Evolutionary conservation across 2,329 filamentous ascomycete species (phyloP), one percentile per base, ranked within the genome.

Genomic region (Pseudogymnoascus pannorum): DNA sequence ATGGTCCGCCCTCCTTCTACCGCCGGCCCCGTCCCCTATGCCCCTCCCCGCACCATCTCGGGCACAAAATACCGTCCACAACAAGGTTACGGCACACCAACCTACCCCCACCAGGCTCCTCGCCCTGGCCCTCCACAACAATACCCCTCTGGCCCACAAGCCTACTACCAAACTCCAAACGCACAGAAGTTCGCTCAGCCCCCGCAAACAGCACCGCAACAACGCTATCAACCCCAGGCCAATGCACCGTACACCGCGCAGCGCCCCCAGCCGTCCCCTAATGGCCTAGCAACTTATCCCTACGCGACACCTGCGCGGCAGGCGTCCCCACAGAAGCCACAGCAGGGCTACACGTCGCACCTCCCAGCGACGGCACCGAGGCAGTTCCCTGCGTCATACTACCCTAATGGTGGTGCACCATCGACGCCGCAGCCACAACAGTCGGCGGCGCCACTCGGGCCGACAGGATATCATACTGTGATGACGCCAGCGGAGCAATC

Each of bases 401-500:
- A 58, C 16, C 33, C 29, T 35, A 36, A 36, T 14, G 54, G 54
- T 4, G 33, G 33, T 9, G 54, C 54, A 9, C 64, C 67, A 20
- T 66, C 64, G 36, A 60, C 61, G 24, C 36, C 61, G 24, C 64
- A 65, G 31, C 61, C 63, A 44, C 64, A 63, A 24, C 60, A 61
- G 69, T 66, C 9, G 68, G 44, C 60, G 5, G n/a, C n/a, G n/a
- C 54, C 58, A n/a, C 60, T 68, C 12, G 68, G 67, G 4, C 66
- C 69, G 5, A 68, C 62, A 48, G 68, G 68, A 9, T 71, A 67
- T 44, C 65, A 67, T 38, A 68, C 66, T n/a, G 63, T 70, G 60
- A 68, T 74, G 67, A 73, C 69, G 16, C 63, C 65, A 16, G 69
- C 69, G 60, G 66, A 75, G 60, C 73, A 75, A 54, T 66, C 69